Conservation (phyloP, 2,329 filamentous ascomycete genomes). For the Beauveria medogensis region DNA sequence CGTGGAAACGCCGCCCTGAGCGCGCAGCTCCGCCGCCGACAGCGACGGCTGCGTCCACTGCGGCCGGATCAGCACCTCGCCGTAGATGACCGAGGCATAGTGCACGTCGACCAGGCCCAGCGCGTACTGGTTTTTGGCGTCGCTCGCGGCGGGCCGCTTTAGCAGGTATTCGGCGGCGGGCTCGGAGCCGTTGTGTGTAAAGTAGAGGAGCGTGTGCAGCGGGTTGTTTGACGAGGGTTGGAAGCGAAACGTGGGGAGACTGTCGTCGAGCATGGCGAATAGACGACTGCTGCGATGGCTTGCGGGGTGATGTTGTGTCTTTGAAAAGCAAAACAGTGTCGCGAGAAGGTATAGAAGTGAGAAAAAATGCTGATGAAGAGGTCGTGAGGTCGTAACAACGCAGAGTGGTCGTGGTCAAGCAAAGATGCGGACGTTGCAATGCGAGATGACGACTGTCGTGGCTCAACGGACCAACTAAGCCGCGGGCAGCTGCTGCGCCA, state of each 20-base stretch:
- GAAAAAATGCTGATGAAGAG: background rate
- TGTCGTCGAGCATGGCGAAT: slow-evolving; percentile 77
- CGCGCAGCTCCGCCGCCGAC: slow-evolving; percentile 70
- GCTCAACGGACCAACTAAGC: background rate
- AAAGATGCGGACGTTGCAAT: background rate
- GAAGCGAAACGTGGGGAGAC: slow-evolving; percentile 67
- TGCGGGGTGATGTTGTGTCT: background rate
- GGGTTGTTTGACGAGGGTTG: slow-evolving; percentile 44
- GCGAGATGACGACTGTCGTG: background rate
- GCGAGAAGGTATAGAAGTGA: too few relatives aligned
- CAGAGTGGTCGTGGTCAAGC: background rate
- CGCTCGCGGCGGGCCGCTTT: slow-evolving; percentile 59
- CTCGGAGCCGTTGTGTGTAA: slow-evolving; percentile 68
- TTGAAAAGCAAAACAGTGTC: background rate
- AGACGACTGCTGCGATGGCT: background rate
- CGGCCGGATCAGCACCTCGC: slow-evolving; percentile 75
- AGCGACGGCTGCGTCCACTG: slow-evolving; percentile 79
- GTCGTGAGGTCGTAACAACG: background rate
- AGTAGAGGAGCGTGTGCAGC: slow-evolving; percentile 49
- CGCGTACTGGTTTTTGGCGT: slow-evolving; percentile 76
- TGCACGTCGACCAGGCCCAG: slow-evolving; percentile 77
- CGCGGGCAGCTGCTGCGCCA: slow-evolving; percentile 2
- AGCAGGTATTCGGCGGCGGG: slow-evolving; percentile 74
- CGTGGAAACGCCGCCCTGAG: slow-evolving; percentile 55
- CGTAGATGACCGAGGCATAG: slow-evolving; percentile 74